Percentiles rank a stretch among this genome's conserved stretches.
phyloP scores from a whole-genome alignment of 495 filamentous ascomycete genomes.

The Parathielavia hyrcaniae region DNA sequence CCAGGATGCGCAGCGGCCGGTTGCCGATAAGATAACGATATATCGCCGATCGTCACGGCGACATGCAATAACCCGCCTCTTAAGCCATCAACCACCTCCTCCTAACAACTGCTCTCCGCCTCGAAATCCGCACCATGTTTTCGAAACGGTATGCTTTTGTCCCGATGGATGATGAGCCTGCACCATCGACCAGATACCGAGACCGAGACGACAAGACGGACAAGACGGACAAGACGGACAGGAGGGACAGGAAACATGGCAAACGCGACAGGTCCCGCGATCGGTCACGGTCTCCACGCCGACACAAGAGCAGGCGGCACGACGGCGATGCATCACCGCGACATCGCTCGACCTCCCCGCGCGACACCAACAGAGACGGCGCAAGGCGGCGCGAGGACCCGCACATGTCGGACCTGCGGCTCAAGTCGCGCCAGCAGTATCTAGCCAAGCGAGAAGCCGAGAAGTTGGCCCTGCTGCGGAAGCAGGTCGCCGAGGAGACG shows the following conservation, averaged over 20 bases:
- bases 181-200: conserved; percentile 42
- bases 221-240: conserved; percentile 43
- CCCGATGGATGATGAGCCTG: conserved; percentile 72
- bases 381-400: conserved; percentile 28
- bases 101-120: background rate
- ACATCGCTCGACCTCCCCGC: conserved; percentile 25
- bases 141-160: conserved; percentile 72
- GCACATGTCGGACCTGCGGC: conserved; percentile 67
- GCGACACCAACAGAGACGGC: conserved; percentile 12
- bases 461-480: conserved; percentile 72
- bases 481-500: conserved; percentile 87
- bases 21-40: background rate
- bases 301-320: conserved; percentile 30
- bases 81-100: background rate
- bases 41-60: too few relatives aligned
- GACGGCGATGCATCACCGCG: conserved; percentile 28
- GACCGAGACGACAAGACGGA: conserved; percentile 47
- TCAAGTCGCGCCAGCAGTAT: conserved; percentile 86
- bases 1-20: too few relatives aligned
- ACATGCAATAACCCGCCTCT: too few relatives aligned
- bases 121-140: conserved; percentile 31
- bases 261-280: conserved; percentile 43
- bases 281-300: conserved; percentile 30
- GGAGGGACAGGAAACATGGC: conserved; percentile 47
- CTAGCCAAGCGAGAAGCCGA: conserved; percentile 87